Evolutionary conservation across 2,329 filamentous ascomycete species (phyloP), one percentile per base, ranked within the genome.

Genomic region (Fonsecaea multimorphosa): DNA sequence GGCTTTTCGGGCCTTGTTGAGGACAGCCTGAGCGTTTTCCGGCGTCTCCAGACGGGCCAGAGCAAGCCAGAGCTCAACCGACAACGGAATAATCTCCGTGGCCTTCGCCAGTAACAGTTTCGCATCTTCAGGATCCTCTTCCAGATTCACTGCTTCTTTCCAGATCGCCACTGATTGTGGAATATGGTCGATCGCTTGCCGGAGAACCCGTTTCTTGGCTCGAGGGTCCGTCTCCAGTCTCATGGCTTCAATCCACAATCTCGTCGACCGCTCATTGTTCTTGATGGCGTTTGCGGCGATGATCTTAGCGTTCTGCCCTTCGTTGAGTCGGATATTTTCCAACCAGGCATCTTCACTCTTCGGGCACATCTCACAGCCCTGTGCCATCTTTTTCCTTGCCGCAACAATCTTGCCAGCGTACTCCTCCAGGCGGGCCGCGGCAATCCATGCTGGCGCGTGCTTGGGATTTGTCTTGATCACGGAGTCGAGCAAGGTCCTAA

Each of bases 381-480:
- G 87, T 1, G 91, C 88, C 67, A 99, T 97, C 40, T 96, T 86
- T 72, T 91, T 95, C 63, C 94, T 87, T 12, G 95, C 95, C 2
- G 93, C 90, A 6, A 96, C 93, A 63, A 91, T 90, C 78, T 96
- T 96, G 52, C 94, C 94, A 2, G 95, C 95, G 67, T 96, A 83
- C 76, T 98, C 93, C 77, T 99, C 96, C 55, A 99, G 79, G 74
- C 95, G 88, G 16, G 94, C 93, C 2, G 95, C 91, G 3, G 96
- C 95, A 72, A 99, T 96, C 91, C 96, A 99, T 22, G 93, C 95
- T 9, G 95, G 91, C 0, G 91, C 93, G 75, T 98, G 96, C 69
- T 92, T 93, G 1, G 94, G 92, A 76, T 99, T 99, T 7, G 94
- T 97, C 79, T 95, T 96, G 76, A 97, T 96, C 54, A 98, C 95